Evolutionary conservation across 495 filamentous ascomycete species (phyloP).

Genomic region (Penicillium nucicola): DNA sequence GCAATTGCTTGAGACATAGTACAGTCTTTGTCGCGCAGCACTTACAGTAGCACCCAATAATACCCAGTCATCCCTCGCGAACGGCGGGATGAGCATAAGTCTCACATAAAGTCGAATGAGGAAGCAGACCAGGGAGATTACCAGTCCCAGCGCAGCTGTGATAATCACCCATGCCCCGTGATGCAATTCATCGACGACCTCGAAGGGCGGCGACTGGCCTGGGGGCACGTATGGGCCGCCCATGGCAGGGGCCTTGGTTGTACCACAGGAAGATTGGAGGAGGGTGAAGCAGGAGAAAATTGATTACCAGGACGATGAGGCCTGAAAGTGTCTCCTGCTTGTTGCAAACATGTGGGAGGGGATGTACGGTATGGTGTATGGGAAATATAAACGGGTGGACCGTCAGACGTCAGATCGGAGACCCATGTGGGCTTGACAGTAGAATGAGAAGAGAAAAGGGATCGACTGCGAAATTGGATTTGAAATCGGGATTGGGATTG

Average conservation of each 20-base stretch:
- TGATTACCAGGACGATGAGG: not conserved
- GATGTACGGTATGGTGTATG: not conserved
- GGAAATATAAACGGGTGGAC: not conserved
- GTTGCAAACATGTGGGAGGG: not conserved
- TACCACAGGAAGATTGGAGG: too few species aligned
- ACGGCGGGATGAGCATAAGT: slow-evolving; percentile 33
- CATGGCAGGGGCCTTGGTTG: slow-evolving; percentile 12
- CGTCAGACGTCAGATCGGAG: not conserved
- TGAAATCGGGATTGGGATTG: not conserved
- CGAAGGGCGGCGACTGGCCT: slow-evolving; percentile 39
- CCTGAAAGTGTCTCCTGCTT: not conserved
- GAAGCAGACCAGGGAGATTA: slow-evolving; percentile 43
- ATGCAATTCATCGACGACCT: slow-evolving; percentile 38
- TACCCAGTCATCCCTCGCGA: slow-evolving; percentile 39
- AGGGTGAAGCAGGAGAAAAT: not conserved
- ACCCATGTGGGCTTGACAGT: not conserved
- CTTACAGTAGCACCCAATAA: slow-evolving; percentile 38
- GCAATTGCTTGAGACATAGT: not conserved
- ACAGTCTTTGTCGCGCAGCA: not conserved
- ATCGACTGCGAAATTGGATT: not conserved
- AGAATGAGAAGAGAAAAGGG: not conserved
- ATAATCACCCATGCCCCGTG: slow-evolving; percentile 48
- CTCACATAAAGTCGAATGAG: slow-evolving; percentile 46
- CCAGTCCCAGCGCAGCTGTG: slow-evolving; percentile 42
- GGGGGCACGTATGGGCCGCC: slow-evolving; percentile 29